These are phyloP conservation scores for Arbutus unedo DNA, from an alignment of 148 eudicot genomes.

Conservation along the genomic window DNA sequence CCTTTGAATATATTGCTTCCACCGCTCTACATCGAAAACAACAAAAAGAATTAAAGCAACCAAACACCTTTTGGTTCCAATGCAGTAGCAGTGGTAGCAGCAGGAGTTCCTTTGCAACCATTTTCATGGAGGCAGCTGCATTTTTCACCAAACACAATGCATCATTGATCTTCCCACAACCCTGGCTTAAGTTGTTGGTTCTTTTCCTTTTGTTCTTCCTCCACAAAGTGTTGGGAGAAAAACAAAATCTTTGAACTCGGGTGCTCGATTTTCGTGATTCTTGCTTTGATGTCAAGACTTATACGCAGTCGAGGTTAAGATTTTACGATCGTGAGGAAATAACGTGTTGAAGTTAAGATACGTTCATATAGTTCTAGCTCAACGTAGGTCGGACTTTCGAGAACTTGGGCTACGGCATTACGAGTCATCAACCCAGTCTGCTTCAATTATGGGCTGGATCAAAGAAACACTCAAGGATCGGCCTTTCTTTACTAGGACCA, in stretches of 20 bases:
- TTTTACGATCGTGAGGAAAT: background rate
- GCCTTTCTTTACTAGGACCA: too few relatives aligned
- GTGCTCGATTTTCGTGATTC: background rate
- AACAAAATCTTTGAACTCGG: background rate
- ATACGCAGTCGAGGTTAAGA: background rate
- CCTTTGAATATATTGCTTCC: too few relatives aligned
- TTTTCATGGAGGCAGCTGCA: background rate
- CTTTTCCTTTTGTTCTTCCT: background rate
- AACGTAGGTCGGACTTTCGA: background rate
- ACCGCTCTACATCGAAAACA: too few relatives aligned
- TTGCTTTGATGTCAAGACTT: background rate
- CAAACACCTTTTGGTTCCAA: background rate
- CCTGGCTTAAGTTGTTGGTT: background rate
- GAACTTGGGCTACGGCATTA: too few relatives aligned
- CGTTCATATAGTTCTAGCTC: background rate
- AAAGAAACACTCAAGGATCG: too few relatives aligned
- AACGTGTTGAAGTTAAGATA: background rate
- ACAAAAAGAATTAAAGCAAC: background rate
- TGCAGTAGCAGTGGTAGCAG: background rate
- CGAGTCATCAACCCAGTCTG: too few relatives aligned
- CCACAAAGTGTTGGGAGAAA: background rate
- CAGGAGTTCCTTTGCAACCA: background rate
- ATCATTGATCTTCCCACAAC: background rate
- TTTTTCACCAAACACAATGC: background rate
- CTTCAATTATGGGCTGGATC: too few relatives aligned